phyloP scores from a whole-genome alignment of 225 moss, liverwort and hornwort species.

The Sphagnum tenellum region DNA sequence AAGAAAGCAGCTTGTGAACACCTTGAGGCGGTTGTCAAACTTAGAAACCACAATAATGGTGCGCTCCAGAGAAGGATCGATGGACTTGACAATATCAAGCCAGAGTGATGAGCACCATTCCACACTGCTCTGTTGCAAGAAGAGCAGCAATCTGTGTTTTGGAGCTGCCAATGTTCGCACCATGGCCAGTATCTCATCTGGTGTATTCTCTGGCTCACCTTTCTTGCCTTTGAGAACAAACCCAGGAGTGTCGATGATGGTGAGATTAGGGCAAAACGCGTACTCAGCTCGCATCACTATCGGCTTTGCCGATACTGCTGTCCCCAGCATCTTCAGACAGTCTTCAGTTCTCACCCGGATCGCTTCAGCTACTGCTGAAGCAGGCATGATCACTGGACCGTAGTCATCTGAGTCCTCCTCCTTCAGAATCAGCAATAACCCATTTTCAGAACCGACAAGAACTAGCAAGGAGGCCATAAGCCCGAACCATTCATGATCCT shows the following conservation, averaged over 20 bases:
- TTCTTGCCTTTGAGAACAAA: slow-evolving; percentile 76
- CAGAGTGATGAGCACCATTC: slow-evolving; percentile 92
- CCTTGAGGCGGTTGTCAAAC: slow-evolving; percentile 84
- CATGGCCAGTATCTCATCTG: slow-evolving; percentile 67
- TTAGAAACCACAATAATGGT: slow-evolving; percentile 77
- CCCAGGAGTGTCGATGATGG: slow-evolving; percentile 71
- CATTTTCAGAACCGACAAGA: background rate
- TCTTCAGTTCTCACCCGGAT: slow-evolving; percentile 57
- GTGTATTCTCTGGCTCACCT: slow-evolving; percentile 68
- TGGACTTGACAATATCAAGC: slow-evolving; percentile 68
- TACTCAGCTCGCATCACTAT: slow-evolving; percentile 93
- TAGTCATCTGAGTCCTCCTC: slow-evolving; percentile 77
- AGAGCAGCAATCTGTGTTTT: slow-evolving; percentile 62
- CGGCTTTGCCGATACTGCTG: slow-evolving; percentile 70
- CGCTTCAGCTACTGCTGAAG: slow-evolving; percentile 57
- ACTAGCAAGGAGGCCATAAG: background rate
- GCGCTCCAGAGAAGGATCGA: slow-evolving; percentile 60
- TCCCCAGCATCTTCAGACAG: slow-evolving; percentile 50
- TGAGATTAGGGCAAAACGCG: slow-evolving; percentile 76
- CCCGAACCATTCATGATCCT: too few species aligned
- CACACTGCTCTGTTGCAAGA: slow-evolving; percentile 83
- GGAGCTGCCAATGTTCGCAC: slow-evolving; percentile 68
- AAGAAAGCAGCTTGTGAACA: slow-evolving; percentile 1
- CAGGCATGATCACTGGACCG: slow-evolving; percentile 57
- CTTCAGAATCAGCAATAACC: slow-evolving; percentile 11